A percentile compares a stretch with the other conserved stretches of the same genome.
These are phyloP conservation scores for Suillus placidus DNA, from an alignment of 768 basidiomycete genomes.

Conservation along the genomic window DNA sequence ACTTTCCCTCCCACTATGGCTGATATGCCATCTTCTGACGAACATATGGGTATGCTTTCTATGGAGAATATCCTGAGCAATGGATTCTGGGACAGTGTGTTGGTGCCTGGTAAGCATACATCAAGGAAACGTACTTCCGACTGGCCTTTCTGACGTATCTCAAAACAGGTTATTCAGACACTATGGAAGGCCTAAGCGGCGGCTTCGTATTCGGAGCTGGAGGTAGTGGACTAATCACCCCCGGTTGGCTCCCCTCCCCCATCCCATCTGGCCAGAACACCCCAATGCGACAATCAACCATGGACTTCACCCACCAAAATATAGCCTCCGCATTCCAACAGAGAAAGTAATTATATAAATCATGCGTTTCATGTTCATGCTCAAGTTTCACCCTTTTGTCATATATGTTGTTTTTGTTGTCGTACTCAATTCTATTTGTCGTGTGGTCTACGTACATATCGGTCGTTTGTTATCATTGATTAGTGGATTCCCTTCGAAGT, in stretches of 20 bases:
- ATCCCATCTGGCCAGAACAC: constrained; percentile 58
- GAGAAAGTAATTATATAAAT: constrained; percentile 26
- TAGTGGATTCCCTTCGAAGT: not conserved
- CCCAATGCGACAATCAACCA: constrained; percentile 33
- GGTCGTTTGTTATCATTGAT: not conserved
- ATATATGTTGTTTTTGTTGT: not conserved
- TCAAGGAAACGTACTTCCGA: constrained; percentile 8
- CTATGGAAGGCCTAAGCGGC: constrained; percentile 80
- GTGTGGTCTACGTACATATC: not conserved
- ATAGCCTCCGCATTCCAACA: constrained; percentile 29
- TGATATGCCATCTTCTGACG: constrained; percentile 45
- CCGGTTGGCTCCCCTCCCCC: constrained; percentile 64
- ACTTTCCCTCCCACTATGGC: constrained; percentile 91
- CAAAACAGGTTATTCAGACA: constrained; percentile 68
- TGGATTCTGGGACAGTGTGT: constrained; percentile 86
- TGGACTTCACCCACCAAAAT: constrained; percentile 35
- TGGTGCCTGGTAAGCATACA: constrained; percentile 72
- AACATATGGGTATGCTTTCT: constrained; percentile 54
- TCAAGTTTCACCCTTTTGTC: not conserved
- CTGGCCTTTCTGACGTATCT: constrained; percentile 10
- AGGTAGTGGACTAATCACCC: constrained; percentile 84
- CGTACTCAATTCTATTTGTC: not conserved
- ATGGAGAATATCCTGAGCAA: constrained; percentile 83
- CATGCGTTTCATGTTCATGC: not conserved
- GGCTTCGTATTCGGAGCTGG: constrained; percentile 86